Conservation (phyloP, 805 yeast genomes). For the Jamesozyma lodderae region DNA sequence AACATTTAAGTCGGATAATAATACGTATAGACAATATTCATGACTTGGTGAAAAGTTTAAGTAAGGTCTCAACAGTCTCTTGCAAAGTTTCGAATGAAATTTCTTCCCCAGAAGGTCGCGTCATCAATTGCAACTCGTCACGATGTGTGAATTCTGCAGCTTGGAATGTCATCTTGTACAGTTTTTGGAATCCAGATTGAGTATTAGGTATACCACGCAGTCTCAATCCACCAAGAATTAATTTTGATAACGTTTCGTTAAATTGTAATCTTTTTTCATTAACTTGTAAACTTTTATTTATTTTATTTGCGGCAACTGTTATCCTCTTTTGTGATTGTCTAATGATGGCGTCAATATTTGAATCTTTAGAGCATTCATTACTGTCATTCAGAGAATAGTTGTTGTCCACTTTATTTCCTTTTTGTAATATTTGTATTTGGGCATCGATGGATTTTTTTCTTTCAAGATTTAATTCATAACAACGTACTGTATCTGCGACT, state of each 20-base stretch:
- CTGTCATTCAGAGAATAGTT: not conserved
- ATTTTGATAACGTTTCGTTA: slow-evolving; percentile 27
- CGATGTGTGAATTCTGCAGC: slow-evolving; percentile 35
- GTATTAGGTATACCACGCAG: slow-evolving; percentile 28
- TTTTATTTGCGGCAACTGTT: slow-evolving; percentile 8
- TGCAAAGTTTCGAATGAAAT: slow-evolving; percentile 28
- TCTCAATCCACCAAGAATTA: slow-evolving; percentile 32
- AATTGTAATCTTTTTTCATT: slow-evolving; percentile 22
- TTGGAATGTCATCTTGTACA: slow-evolving; percentile 31
- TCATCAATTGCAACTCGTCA: slow-evolving; percentile 8
- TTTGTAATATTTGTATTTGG: slow-evolving; percentile 2
- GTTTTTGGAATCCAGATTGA: slow-evolving; percentile 26
- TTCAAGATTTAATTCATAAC: slow-evolving; percentile 6
- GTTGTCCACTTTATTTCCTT: too few species aligned
- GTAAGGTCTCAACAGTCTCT: slow-evolving; percentile 30
- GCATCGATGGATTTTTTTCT: slow-evolving; percentile 9
- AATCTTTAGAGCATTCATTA: not conserved
- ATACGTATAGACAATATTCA: too few species aligned
- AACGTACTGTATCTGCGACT: slow-evolving; percentile 4
- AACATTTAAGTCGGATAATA: too few species aligned
- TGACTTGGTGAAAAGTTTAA: slow-evolving; percentile 27
- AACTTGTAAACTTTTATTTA: slow-evolving; percentile 14
- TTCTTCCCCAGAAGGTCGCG: not conserved
- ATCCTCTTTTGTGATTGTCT: slow-evolving; percentile 15
- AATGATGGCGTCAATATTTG: slow-evolving; percentile 16